A percentile compares a stretch with the other conserved stretches of the same genome.
Conservation (phyloP, 768 basidiomycete genomes). For the Collybia sordida region DNA sequence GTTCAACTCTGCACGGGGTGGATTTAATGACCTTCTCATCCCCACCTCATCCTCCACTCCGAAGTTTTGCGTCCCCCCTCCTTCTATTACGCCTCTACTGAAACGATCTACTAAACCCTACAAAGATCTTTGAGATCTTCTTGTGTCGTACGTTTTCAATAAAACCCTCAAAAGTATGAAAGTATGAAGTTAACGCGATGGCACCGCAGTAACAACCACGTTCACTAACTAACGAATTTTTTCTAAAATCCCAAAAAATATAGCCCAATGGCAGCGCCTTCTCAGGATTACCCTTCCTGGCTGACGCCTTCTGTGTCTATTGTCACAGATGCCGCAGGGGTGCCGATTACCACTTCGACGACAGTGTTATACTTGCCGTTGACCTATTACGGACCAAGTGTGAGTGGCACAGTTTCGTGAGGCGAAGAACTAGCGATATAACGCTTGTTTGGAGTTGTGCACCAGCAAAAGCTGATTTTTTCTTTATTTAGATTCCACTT, state of each 20-base stretch:
- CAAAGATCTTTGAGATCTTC: not conserved
- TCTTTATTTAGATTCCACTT: conserved; percentile 56
- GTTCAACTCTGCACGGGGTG: conserved; percentile 9
- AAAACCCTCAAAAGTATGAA: not conserved
- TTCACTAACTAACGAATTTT: conserved; percentile 45
- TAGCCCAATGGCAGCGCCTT: conserved; percentile 52
- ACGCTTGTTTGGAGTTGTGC: not conserved
- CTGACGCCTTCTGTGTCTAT: conserved; percentile 55
- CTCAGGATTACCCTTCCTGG: conserved; percentile 75
- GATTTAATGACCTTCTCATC: not conserved
- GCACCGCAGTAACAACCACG: conserved; percentile 28
- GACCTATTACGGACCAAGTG: conserved; percentile 82
- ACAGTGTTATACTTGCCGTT: conserved; percentile 63
- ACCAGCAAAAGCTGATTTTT: too few species aligned
- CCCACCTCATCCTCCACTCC: conserved; percentile 8
- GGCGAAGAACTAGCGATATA: not conserved
- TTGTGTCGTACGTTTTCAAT: not conserved
- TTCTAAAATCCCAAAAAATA: conserved; percentile 14
- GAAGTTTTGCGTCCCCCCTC: conserved; percentile 3
- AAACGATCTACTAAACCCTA: conserved; percentile 5
- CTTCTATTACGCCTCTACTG: conserved; percentile 10
- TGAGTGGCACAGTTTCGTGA: conserved; percentile 37
- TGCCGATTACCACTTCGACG: conserved; percentile 54
- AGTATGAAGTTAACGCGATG: not conserved
- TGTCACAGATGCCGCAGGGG: conserved; percentile 52